Percentiles rank a stretch among this genome's conserved stretches.
Evolutionary conservation across 1,284 basidiomycete genomes (phyloP).

Genomic region (Austroboletus niveus): DNA sequence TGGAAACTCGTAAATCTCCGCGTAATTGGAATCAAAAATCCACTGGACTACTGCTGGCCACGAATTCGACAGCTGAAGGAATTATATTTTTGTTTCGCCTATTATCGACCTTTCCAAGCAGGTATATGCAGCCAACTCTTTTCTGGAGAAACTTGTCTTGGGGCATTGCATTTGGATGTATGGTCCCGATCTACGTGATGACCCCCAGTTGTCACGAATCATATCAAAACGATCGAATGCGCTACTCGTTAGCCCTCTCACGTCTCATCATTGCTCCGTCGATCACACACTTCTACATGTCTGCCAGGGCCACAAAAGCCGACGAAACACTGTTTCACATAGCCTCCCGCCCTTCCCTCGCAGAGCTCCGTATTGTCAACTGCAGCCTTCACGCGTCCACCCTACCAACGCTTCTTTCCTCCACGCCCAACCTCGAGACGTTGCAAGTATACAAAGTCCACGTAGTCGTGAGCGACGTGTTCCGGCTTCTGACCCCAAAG

Average conservation of each 20-base stretch:
- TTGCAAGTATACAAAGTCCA: slow-evolving; percentile 41
- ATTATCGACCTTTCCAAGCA: slow-evolving; percentile 5
- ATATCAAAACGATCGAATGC: slow-evolving; percentile 17
- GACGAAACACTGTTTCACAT: slow-evolving; percentile 17
- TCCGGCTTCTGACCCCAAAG: slow-evolving; percentile 41
- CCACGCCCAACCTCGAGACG: slow-evolving; percentile 39
- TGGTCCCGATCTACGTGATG: background rate
- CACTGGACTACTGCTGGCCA: slow-evolving; percentile 19
- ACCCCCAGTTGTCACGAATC: slow-evolving; percentile 12
- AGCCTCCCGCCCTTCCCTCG: slow-evolving; percentile 17
- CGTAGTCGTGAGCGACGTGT: slow-evolving; percentile 36
- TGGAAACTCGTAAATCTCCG: slow-evolving; percentile 24
- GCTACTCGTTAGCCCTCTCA: slow-evolving; percentile 4
- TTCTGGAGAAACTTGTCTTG: slow-evolving; percentile 22
- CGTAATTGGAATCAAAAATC: slow-evolving; percentile 5
- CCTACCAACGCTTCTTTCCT: slow-evolving; percentile 38
- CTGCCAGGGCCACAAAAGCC: background rate
- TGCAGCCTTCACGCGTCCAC: slow-evolving; percentile 15
- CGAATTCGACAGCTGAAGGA: slow-evolving; percentile 23
- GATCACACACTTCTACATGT: slow-evolving; percentile 17
- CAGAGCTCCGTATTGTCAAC: slow-evolving; percentile 19
- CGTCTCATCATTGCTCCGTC: slow-evolving; percentile 19
- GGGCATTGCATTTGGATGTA: background rate
- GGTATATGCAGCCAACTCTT: slow-evolving; percentile 23
- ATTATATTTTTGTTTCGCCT: slow-evolving; percentile 9